Conservation (phyloP, 2,329 filamentous ascomycete species). For the Monilinia laxa region DNA sequence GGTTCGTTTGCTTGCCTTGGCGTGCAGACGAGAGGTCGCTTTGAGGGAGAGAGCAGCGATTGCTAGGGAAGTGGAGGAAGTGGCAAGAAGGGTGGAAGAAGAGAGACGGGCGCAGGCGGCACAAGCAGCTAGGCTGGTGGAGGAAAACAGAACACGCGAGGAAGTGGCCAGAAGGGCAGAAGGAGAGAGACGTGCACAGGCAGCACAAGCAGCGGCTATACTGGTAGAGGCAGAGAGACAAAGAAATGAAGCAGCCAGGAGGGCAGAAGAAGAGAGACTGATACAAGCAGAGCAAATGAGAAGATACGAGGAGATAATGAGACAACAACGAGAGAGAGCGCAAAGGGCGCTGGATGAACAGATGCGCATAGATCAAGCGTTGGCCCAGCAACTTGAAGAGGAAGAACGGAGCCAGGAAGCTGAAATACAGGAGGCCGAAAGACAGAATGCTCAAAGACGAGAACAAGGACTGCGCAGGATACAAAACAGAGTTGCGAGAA, state of each 20-base stretch:
- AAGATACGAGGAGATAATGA: background rate
- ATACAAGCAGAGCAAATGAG: background rate
- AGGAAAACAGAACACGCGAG: too few species aligned
- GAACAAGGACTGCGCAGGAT: background rate
- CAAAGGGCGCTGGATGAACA: background rate
- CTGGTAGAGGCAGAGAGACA: background rate
- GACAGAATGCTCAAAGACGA: background rate
- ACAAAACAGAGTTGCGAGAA: too few species aligned
- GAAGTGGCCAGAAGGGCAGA: too few species aligned
- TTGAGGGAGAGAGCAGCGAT: background rate
- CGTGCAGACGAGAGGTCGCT: background rate
- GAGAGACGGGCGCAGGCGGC: too few species aligned
- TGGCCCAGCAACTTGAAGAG: background rate
- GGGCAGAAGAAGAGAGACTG: background rate
- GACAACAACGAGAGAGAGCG: too few species aligned
- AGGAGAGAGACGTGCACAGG: too few species aligned
- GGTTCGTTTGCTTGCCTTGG: background rate
- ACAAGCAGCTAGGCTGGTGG: too few species aligned
- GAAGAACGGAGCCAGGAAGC: background rate
- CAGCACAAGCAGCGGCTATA: too few species aligned
- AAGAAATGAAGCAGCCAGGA: background rate
- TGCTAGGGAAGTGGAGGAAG: background rate
- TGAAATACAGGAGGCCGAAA: background rate
- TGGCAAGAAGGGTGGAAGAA: background rate
- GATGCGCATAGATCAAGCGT: background rate